Conservation (phyloP, 2,329 filamentous ascomycete species). For the Trichophyton schoenleinii region DNA sequence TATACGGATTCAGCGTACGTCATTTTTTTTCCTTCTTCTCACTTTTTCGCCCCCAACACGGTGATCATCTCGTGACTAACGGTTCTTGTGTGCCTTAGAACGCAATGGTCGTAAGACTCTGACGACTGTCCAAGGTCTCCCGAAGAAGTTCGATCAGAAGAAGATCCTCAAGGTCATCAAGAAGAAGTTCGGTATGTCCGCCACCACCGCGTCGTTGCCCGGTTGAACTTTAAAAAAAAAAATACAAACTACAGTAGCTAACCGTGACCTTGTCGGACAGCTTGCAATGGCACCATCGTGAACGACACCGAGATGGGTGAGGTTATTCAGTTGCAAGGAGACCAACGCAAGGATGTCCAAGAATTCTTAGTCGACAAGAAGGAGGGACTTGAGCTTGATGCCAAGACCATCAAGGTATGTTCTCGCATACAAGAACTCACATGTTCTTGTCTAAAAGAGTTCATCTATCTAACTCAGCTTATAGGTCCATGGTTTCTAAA, state of each 20-base stretch:
- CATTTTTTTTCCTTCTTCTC: constrained; percentile 2
- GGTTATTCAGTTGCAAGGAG: constrained; percentile 98
- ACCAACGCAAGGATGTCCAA: constrained; percentile 97
- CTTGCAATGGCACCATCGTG: constrained; percentile 99
- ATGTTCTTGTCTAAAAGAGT: neutral
- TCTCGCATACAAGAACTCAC: neutral
- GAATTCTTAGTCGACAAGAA: constrained; percentile 92
- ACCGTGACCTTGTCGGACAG: constrained; percentile 22
- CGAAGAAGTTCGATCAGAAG: constrained; percentile 98
- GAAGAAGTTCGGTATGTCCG: constrained; percentile 80
- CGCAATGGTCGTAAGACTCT: constrained; percentile 99
- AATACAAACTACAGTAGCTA: neutral
- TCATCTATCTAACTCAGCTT: neutral
- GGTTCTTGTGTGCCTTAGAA: constrained; percentile 45
- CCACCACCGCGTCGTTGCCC: neutral
- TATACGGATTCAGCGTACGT: constrained; percentile 97
- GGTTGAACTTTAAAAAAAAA: too few species aligned
- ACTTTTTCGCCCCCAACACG: neutral
- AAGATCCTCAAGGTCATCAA: constrained; percentile 99
- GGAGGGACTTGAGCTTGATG: constrained; percentile 82
- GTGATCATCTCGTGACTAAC: constrained; percentile 2
- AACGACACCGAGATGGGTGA: constrained; percentile 93
- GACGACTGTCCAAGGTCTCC: constrained; percentile 97
- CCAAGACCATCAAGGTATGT: constrained; percentile 87
- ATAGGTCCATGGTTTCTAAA: constrained; percentile 42